Evolutionary conservation across 192 early-diverging fungal genomes (phyloP), one percentile per base, ranked within the genome.

Genomic region (Phlyctochytrium arcticum): DNA sequence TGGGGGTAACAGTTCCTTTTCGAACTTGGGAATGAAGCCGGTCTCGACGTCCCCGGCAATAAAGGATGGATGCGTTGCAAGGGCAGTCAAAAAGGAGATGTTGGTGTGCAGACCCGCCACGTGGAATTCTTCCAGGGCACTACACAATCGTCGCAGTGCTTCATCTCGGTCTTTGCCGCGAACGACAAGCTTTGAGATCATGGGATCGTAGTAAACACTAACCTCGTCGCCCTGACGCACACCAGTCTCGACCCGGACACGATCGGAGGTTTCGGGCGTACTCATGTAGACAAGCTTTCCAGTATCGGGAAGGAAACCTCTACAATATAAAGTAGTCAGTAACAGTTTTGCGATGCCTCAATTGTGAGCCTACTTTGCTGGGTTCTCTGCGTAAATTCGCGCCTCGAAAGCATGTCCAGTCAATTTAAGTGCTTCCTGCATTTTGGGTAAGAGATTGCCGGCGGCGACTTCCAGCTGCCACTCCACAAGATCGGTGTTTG

Each of bases 341-440:
- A 54, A 35, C 24, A 30, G 23, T 5, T 54, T 60, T 49, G 71
- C 85, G 82, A n/a, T n/a, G n/a, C n/a, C n/a, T n/a, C n/a, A n/a
- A n/a, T n/a, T n/a, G n/a, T n/a, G n/a, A n/a, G n/a, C n/a, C n/a
- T n/a, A n/a, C n/a, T 88, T 89, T 26, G 67, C 79, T 1, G 95
- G 93, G 76, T 96, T 94, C 80, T 98, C 95, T 35, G 95, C 95
- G 71, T 98, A 98, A 62, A 98, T 91, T 68, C 95, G 87, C 3
- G 96, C 92, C 76, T 98, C 96, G 68, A 98, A 96, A n/a, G 96
- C 88, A 68, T 91, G 90, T 23, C 94, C 96, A 47, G 85, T 76
- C 62, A 88, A 80, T 26, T 68, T 53, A 24, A 95, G 75, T 19
- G 92, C 85, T 29, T 86, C 59, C 72, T 93, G 91, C 12, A 78